A percentile compares a stretch with the other conserved stretches of the same genome.
phyloP scores from a whole-genome alignment of 345 rosid species.

The Balakata baccata region DNA sequence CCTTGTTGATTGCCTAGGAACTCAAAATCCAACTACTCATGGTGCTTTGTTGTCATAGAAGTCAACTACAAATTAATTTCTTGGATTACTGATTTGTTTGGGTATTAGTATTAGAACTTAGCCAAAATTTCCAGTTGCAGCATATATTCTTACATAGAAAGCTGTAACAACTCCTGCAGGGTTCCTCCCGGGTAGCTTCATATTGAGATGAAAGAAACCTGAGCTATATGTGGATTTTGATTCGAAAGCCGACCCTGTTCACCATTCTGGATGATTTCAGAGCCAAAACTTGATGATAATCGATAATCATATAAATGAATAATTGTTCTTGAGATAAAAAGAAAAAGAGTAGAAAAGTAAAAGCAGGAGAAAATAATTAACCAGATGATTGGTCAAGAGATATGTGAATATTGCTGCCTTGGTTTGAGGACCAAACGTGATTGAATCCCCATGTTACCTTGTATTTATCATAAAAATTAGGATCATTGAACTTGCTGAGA shows the following conservation, averaged over 20 bases:
- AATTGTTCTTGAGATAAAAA: not conserved
- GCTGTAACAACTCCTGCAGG: slow-evolving; percentile 26
- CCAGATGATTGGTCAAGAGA: slow-evolving; percentile 8
- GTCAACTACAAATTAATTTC: slow-evolving; percentile 3
- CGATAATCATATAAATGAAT: too few relatives aligned
- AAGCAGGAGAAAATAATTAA: not conserved
- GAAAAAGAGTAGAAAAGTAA: too few relatives aligned
- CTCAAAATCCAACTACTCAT: slow-evolving; percentile 21
- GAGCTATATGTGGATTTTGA: slow-evolving; percentile 13
- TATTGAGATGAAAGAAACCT: slow-evolving; percentile 17
- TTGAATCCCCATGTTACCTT: not conserved
- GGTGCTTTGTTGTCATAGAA: not conserved
- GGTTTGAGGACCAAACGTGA: not conserved
- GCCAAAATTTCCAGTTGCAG: too few relatives aligned
- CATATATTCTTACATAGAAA: slow-evolving; percentile 12
- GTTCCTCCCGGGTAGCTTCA: slow-evolving; percentile 7
- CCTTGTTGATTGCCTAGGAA: slow-evolving; percentile 17
- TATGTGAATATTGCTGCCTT: slow-evolving; percentile 1
- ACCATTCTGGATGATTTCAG: too few relatives aligned
- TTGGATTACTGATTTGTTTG: too few relatives aligned
- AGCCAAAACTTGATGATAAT: too few relatives aligned
- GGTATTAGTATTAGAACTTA: too few relatives aligned
- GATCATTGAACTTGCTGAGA: not conserved
- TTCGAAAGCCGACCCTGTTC: slow-evolving; percentile 15
- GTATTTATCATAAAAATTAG: slow-evolving; percentile 4